Percentiles rank a stretch among this genome's conserved stretches.
phyloP scores from a whole-genome alignment of 805 yeast genomes.

The Sungouiella thailandica region DNA sequence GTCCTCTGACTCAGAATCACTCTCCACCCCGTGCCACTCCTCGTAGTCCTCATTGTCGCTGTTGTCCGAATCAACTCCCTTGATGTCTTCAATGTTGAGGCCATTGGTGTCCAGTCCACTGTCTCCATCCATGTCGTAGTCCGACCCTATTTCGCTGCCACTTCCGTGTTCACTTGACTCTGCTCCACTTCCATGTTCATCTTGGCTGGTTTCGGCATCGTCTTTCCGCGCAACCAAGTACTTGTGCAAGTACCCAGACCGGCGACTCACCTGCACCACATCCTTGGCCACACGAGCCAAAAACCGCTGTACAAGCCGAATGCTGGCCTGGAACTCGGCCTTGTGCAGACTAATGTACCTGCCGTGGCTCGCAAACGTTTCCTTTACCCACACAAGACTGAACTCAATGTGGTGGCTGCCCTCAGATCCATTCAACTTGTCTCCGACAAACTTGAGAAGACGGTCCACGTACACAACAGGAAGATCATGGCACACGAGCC shows the following conservation, averaged over 20 bases:
- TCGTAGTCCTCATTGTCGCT: slow-evolving; percentile 7
- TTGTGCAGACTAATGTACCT: slow-evolving; percentile 59
- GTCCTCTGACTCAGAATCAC: neutral
- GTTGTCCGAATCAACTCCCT: slow-evolving; percentile 7
- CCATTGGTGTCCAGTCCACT: slow-evolving; percentile 1
- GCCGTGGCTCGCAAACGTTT: slow-evolving; percentile 70
- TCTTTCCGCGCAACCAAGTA: slow-evolving; percentile 48
- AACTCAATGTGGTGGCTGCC: slow-evolving; percentile 83
- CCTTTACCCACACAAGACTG: slow-evolving; percentile 74
- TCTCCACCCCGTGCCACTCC: slow-evolving; percentile 13
- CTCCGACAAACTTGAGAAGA: slow-evolving; percentile 63
- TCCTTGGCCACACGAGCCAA: slow-evolving; percentile 71
- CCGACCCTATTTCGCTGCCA: too few relatives aligned
- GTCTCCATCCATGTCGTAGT: slow-evolving; percentile 1
- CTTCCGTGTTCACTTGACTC: too few relatives aligned
- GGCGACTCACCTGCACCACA: slow-evolving; percentile 49
- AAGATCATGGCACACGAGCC: slow-evolving; percentile 58
- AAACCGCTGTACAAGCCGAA: slow-evolving; percentile 72
- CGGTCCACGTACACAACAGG: slow-evolving; percentile 75
- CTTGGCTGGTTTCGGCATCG: slow-evolving; percentile 6
- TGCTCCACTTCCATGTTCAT: too few relatives aligned
- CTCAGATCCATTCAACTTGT: slow-evolving; percentile 42
- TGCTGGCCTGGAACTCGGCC: slow-evolving; percentile 55
- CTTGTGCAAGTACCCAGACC: slow-evolving; percentile 49
- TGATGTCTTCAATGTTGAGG: slow-evolving; percentile 5